Evolutionary conservation across 1,284 basidiomycete species (phyloP).

Genomic region (Microbotryum intermedium): DNA sequence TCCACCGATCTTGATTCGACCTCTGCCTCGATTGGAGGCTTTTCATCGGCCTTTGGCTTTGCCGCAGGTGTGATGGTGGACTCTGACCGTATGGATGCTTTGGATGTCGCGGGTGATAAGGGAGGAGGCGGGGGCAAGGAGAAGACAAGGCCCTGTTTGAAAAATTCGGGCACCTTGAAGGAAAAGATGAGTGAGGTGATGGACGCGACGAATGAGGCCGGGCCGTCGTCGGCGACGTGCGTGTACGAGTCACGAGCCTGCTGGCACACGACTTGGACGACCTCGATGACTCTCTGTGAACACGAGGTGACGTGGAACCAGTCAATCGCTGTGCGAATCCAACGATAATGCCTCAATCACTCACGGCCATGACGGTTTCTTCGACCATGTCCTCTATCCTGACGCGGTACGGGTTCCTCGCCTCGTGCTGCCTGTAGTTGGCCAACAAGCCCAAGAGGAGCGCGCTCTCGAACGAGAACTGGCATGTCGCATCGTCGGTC

Average conservation of each 20-base stretch:
- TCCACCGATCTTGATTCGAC: background rate
- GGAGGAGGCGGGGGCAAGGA: constrained; percentile 10
- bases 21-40: background rate
- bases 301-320: background rate
- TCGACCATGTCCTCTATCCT: constrained; percentile 37
- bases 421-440: constrained; percentile 32
- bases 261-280: constrained; percentile 9
- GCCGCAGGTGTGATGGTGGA: no score
- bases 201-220: constrained; percentile 26
- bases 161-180: constrained; percentile 17
- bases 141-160: constrained; percentile 5
- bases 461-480: constrained; percentile 15
- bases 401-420: constrained; percentile 33
- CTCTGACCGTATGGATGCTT: no score
- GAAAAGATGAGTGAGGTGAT: constrained; percentile 28
- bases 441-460: constrained; percentile 34
- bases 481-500: constrained; percentile 6
- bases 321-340: background rate
- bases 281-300: constrained; percentile 18
- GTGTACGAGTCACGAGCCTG: constrained; percentile 17
- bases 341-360: background rate
- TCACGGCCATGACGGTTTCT: constrained; percentile 33
- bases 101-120: background rate
- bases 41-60: background rate
- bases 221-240: constrained; percentile 28